Evolutionary conservation across 345 rosid genomes (phyloP).

Genomic region (Excoecaria cochinchinensis): DNA sequence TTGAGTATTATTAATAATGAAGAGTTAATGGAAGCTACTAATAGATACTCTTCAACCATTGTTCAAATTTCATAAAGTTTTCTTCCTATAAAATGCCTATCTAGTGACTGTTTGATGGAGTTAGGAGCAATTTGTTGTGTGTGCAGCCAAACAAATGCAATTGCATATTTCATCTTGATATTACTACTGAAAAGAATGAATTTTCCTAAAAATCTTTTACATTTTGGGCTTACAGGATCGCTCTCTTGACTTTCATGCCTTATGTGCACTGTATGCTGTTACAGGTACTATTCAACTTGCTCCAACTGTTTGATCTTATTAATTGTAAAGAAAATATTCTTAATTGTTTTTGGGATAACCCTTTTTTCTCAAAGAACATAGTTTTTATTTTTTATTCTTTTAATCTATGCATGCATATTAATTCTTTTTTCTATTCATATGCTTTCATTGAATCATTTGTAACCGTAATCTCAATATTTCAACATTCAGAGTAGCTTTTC

Average conservation of each 20-base stretch:
- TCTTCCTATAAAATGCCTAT: not conserved
- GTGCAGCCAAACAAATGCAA: not conserved
- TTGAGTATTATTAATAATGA: not conserved
- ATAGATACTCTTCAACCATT: not conserved
- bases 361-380: not conserved
- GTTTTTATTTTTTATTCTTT: not conserved
- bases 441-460: not conserved
- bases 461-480: not conserved
- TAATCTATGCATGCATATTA: not conserved
- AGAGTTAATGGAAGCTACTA: not conserved
- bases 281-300: constrained; percentile 58
- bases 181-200: not conserved
- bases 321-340: not conserved
- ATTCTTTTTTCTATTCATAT: not conserved
- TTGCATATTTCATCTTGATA: constrained; percentile 12
- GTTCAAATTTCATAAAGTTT: not conserved
- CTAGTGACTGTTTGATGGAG: not conserved
- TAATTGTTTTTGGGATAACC: not conserved
- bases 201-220: constrained; percentile 21
- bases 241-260: constrained; percentile 76
- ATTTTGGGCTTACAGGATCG: constrained; percentile 67
- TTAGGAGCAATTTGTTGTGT: not conserved
- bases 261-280: constrained; percentile 94
- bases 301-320: not conserved
- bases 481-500: not conserved